Evolutionary conservation across 148 eudicot genomes (phyloP), one percentile per base, ranked within the genome.

Genomic region (Rhododendron kiyosumense): DNA sequence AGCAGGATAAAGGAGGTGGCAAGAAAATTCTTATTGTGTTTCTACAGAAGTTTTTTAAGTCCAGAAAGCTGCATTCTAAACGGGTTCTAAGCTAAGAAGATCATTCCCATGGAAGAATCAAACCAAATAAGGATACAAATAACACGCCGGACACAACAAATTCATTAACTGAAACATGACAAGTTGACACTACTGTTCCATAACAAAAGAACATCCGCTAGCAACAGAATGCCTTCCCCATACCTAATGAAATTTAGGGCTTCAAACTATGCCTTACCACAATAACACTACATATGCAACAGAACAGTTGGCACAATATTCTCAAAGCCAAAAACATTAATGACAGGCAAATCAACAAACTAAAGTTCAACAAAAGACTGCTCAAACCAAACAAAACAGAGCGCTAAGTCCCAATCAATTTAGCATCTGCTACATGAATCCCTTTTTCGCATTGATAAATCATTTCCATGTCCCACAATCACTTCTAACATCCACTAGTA

Each of bases 281-380:
- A 28, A 84, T 43, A 18, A 84, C 36, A 1, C n/a, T 24, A 36
- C 43, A 54, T 5, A 48, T 13, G 43, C 7, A 54, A 52, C 28
- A 18, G 26, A 49, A 30, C 2, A 18, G 20, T n/a, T 45, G 67
- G 30, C 67, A 38, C 36, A 28, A 7, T 32, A 34, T 13, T 34
- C 51, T 75, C 18, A 0, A 51, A 74, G 32, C 76, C 80, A 74
- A 84, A 2, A 73, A 34, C 67, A 74, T 52, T 54, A 38, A 32
- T 52, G 81, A 76, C 69, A 65, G 61, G 38, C 86, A 54, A 76
- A 76, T 36, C 81, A 76, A 75, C 86, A 36, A 30, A 12, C 51
- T 48, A 84, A 78, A 2, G 36, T 46, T 36, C 51, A 49, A 74
- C 45, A 34, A 51, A 78, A 45, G 13, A 81, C 10, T 20, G 61